Conservation (phyloP, 2,329 filamentous ascomycete species). For the Chaetothyriales sp. region DNA sequence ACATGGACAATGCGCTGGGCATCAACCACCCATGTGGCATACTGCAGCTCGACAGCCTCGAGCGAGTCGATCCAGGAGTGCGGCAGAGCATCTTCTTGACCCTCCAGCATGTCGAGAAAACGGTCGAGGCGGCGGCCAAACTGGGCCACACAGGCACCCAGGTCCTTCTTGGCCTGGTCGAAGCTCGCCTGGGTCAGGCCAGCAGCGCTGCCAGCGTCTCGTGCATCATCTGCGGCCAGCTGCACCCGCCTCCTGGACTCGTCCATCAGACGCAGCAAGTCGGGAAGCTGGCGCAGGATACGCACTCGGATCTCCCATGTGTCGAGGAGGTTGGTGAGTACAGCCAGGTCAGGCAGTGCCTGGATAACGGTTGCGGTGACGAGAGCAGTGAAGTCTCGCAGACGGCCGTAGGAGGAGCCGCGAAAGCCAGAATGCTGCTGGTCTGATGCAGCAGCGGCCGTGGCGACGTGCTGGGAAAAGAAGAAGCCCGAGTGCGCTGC, state of each 20-base stretch:
- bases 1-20: constrained; percentile 53
- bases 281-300: constrained; percentile 59
- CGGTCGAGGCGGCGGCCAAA: constrained; percentile 62
- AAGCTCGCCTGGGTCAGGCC: constrained; percentile 24
- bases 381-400: constrained; percentile 82
- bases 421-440: constrained; percentile 22
- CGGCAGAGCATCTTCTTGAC: constrained; percentile 66
- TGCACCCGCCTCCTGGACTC: constrained; percentile 23
- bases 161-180: constrained; percentile 33
- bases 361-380: constrained; percentile 86
- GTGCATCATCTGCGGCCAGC: constrained; percentile 21
- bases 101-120: constrained; percentile 78
- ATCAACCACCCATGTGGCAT: constrained; percentile 63
- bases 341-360: constrained; percentile 65
- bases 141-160: constrained; percentile 54
- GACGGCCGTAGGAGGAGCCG: constrained; percentile 44
- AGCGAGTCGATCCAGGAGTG: constrained; percentile 77
- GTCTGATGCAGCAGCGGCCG: constrained; percentile 7
- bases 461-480: constrained; percentile 30
- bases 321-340: constrained; percentile 55
- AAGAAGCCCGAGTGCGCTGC: constrained; percentile 57
- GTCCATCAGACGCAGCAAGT: constrained; percentile 50
- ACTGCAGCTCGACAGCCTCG: constrained; percentile 62
- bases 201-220: constrained; percentile 8
- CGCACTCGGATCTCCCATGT: constrained; percentile 63